Percentiles rank a stretch among this genome's conserved stretches.
These are phyloP conservation scores for Galerina marginata DNA, from an alignment of 768 basidiomycete species.

Conservation along the genomic window DNA sequence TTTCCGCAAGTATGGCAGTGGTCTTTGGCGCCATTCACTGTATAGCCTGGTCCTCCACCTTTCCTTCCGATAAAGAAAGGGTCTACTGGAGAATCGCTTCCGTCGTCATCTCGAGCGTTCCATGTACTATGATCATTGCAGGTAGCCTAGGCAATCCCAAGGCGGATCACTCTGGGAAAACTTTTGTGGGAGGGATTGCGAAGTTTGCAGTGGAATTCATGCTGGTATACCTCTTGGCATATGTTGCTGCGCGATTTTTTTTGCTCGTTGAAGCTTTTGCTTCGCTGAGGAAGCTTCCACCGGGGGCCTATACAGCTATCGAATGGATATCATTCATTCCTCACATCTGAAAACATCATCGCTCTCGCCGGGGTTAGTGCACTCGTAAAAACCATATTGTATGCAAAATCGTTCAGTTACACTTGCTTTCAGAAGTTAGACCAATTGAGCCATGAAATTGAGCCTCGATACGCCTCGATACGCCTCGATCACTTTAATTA, in stretches of 20 bases:
- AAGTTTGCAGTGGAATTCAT: too few species aligned
- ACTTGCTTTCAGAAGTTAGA: too few species aligned
- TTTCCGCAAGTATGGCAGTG: background rate
- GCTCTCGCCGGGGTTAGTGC: too few species aligned
- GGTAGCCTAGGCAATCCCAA: background rate
- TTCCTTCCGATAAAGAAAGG: background rate
- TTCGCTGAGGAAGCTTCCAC: background rate
- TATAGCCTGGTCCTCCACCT: constrained; percentile 6
- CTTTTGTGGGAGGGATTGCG: too few species aligned
- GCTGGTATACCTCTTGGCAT: background rate
- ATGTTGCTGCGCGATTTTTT: background rate
- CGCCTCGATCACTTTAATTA: too few species aligned
- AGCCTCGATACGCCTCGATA: too few species aligned
- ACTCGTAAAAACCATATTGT: too few species aligned
- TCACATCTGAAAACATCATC: background rate
- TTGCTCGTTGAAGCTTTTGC: background rate
- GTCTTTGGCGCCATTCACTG: constrained; percentile 16
- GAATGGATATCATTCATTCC: background rate
- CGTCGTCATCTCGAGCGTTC: background rate
- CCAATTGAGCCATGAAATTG: too few species aligned
- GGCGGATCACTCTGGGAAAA: too few species aligned
- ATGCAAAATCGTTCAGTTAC: too few species aligned
- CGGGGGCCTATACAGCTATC: background rate
- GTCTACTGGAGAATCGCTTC: constrained; percentile 3
- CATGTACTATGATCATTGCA: background rate